phyloP scores from a whole-genome alignment of 768 basidiomycete genomes.

The Lactarius sp. region DNA sequence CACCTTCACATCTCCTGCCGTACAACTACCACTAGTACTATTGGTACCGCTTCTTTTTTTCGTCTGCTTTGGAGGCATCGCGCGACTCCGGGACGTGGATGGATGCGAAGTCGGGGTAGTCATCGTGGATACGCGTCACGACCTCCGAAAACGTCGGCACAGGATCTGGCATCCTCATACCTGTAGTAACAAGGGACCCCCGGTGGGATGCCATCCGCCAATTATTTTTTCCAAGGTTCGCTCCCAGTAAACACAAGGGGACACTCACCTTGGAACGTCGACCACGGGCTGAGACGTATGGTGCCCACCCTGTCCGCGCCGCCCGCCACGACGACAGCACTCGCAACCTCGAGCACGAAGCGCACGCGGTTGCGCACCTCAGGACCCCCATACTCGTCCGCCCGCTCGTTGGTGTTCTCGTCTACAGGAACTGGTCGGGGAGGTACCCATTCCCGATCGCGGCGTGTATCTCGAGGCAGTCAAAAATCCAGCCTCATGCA shows the following conservation, averaged over 20 bases:
- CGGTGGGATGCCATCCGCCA: too few species aligned
- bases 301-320: slow-evolving; percentile 32
- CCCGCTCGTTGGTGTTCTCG: slow-evolving; percentile 36
- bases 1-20: too few species aligned
- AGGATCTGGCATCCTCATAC: too few species aligned
- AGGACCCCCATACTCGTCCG: slow-evolving; percentile 44
- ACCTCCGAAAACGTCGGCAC: too few species aligned
- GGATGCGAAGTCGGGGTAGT: too few species aligned
- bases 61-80: slow-evolving; percentile 17
- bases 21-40: too few species aligned
- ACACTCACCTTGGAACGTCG: slow-evolving; percentile 10
- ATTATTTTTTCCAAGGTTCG: too few species aligned
- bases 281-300: slow-evolving; percentile 36
- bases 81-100: too few species aligned
- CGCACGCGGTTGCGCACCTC: slow-evolving; percentile 41
- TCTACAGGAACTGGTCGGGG: slow-evolving; percentile 38
- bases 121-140: too few species aligned
- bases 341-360: slow-evolving; percentile 38
- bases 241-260: too few species aligned
- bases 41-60: too few species aligned
- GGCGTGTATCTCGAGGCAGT: slow-evolving; percentile 32
- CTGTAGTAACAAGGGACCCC: too few species aligned
- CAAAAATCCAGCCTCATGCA: slow-evolving; percentile 32
- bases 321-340: slow-evolving; percentile 33
- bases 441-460: slow-evolving; percentile 31